Evolutionary conservation across 495 filamentous ascomycete species (phyloP).

Genomic region (Podospora pseudocomata): DNA sequence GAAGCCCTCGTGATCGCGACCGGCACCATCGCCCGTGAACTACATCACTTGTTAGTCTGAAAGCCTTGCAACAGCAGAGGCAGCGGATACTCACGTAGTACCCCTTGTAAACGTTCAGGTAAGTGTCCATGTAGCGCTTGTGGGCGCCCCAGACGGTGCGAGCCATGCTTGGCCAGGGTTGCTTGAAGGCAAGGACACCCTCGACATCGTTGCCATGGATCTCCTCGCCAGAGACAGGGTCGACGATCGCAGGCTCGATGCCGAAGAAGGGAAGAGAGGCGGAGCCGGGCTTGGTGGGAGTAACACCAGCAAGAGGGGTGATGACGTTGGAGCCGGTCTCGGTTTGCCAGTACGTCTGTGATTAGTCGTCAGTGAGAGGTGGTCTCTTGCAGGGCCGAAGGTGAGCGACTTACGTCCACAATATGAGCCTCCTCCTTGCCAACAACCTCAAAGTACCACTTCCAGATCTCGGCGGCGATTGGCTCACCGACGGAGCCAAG

Average conservation of each 20-base stretch:
- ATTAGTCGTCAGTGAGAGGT: constrained; percentile 10
- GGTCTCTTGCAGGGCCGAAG: neutral
- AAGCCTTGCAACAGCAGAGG: neutral
- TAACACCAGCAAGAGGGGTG: constrained; percentile 69
- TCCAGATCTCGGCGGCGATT: constrained; percentile 98
- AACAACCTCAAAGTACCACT: constrained; percentile 97
- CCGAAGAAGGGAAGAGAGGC: constrained; percentile 91
- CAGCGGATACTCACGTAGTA: constrained; percentile 72
- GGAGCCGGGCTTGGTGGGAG: constrained; percentile 73
- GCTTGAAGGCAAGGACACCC: constrained; percentile 96
- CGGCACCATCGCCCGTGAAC: constrained; percentile 98
- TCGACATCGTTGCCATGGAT: constrained; percentile 96
- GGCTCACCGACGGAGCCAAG: constrained; percentile 97
- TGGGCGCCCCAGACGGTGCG: constrained; percentile 97
- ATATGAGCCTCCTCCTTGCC: constrained; percentile 92
- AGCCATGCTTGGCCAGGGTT: constrained; percentile 98
- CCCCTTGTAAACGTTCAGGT: constrained; percentile 95
- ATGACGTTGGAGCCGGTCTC: constrained; percentile 96
- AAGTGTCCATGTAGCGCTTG: constrained; percentile 98
- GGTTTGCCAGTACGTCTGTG: constrained; percentile 99
- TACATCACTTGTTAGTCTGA: constrained; percentile 42
- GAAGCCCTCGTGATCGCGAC: constrained; percentile 96
- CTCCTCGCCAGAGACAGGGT: constrained; percentile 92
- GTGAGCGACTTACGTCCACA: constrained; percentile 72
- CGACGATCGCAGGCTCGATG: constrained; percentile 96